Evolutionary conservation across 1,284 basidiomycete species (phyloP).

Genomic region (Irpex lacteus): DNA sequence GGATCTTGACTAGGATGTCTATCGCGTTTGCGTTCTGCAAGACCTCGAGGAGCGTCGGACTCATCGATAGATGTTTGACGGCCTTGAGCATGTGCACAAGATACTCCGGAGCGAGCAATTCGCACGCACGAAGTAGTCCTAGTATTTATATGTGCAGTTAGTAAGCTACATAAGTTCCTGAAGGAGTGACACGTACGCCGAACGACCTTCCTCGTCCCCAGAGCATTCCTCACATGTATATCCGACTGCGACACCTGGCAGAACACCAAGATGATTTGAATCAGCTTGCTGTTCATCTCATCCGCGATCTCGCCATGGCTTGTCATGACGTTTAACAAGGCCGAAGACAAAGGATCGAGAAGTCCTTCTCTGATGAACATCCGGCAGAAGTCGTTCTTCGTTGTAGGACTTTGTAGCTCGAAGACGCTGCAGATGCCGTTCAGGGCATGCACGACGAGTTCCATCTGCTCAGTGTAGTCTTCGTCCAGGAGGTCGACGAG

Average conservation of each 20-base stretch:
- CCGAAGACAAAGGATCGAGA: conserved; percentile 88
- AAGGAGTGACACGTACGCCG: conserved; percentile 58
- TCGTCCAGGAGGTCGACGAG: conserved; percentile 96
- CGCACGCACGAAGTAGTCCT: conserved; percentile 85
- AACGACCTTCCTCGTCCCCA: conserved; percentile 87
- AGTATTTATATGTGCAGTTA: background rate
- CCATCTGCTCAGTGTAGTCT: conserved; percentile 86
- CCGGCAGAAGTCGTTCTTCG: conserved; percentile 96
- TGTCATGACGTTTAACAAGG: conserved; percentile 84
- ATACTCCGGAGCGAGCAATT: conserved; percentile 79
- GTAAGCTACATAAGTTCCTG: too few species aligned
- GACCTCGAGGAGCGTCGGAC: conserved; percentile 84
- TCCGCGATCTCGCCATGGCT: conserved; percentile 65
- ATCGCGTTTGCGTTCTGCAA: conserved; percentile 96
- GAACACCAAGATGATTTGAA: conserved; percentile 89
- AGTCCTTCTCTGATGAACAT: conserved; percentile 97
- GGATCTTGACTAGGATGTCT: conserved; percentile 82
- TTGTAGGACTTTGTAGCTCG: conserved; percentile 92
- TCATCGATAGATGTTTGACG: conserved; percentile 95
- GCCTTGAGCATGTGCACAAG: conserved; percentile 91
- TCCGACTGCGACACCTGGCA: conserved; percentile 95
- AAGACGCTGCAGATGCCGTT: conserved; percentile 95
- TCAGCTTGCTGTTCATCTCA: conserved; percentile 85
- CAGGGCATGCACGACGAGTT: conserved; percentile 91
- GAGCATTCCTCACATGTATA: conserved; percentile 85